Base-by-base conservation (phyloP, 495 filamentous ascomycete species). In the Xylaria venustula region DNA sequence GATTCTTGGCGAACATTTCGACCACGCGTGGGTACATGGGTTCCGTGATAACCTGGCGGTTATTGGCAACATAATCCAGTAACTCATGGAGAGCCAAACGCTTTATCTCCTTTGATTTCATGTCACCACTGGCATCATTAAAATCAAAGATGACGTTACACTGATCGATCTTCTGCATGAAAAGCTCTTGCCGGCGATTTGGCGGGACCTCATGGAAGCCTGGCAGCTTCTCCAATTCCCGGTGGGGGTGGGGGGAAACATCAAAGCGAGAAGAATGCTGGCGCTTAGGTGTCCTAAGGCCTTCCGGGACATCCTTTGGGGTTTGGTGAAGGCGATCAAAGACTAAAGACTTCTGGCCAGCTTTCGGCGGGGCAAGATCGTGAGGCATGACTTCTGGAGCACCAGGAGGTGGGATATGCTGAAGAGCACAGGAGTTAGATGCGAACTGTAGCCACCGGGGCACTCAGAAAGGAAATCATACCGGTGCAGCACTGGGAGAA, bases 61-160 rank as follows among this genome's bases (percentile, higher is more conserved):
- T 99, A 73, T 97, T 97, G 65, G 94, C 93, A 51, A 99, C 93
- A 69, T 99, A 99, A 72, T 99, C 94, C 50, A 99, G 82, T 28
- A 99, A 83, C 70, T 99, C 94, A 69, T 99, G 94, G 42, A 99
- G 84, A 47, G 94, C 95, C 69, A 99, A 77, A 66, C 94, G 86
- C 82, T 99, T 99, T 81, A 99, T 97, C 77, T 99, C 94, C 75
- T 99, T 99, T n/a, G 93, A 96, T 73, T 98, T 98, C 93, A 98
- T 98, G 68, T 99, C 94, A 54, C 88, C 93, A 61, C 91, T 95
- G 40, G 95, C 92, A 70, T 99, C 94, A 74, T 97, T 99, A 79
- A 99, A 99, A 75, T 99, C 94, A 69, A 99, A 99, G 66, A 99
- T 99, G 76, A 99, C 95, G 70, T 99, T 99, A 81, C 94, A 99